Evolutionary conservation across 2,329 filamentous ascomycete species (phyloP), one percentile per base, ranked within the genome.

Genomic region (Knufia petricola): DNA sequence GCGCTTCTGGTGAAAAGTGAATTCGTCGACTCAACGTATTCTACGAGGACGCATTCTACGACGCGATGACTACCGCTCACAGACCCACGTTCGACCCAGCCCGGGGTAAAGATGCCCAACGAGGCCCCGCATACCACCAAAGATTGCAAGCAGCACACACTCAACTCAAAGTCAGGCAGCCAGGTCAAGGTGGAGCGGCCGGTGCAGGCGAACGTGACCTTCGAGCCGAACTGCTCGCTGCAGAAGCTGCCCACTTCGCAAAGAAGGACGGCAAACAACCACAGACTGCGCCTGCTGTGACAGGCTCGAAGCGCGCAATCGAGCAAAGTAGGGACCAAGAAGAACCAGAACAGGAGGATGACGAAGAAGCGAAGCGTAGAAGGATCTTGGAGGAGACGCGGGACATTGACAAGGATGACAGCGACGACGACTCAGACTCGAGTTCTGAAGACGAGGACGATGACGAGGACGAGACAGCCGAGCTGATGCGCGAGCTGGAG

Each of bases 81-180:
- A 85, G 92, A 70, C 92, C 92, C 49, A 98, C 92, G 0, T 98
- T 98, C 64, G 92, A 98, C 66, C 92, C 92, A 56, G 89, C 90
- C 36, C 81, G 84, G 64, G 92, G 92, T 65, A 95, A 95, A 75
- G 92, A 98, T 69, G 87, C 89, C 61, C 84, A 88, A 52, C 84
- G 88, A 61, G 92, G 92, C 41, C 86, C 87, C 43, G 90, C 88
- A 59, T 96, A 95, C 72, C 92, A 98, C 65, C 90, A 96, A 69
- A 85, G 92, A 60, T 84, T 96, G 13, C 82, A 95, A 12, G 90
- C 92, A 28, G 92, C 92, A 26, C 85, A 98, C 67, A 96, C 87
- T 10, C 82, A 87, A 55, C 82, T 98, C 63, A 98, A 98, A 71
- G 85, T 83, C 57, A 81, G 82, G 52, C 79, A 92, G 71, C 76